A percentile compares a stretch with the other conserved stretches of the same genome.
Conservation (phyloP, 2,329 filamentous ascomycete genomes). For the Chrysoporthe deuterocubensis region DNA sequence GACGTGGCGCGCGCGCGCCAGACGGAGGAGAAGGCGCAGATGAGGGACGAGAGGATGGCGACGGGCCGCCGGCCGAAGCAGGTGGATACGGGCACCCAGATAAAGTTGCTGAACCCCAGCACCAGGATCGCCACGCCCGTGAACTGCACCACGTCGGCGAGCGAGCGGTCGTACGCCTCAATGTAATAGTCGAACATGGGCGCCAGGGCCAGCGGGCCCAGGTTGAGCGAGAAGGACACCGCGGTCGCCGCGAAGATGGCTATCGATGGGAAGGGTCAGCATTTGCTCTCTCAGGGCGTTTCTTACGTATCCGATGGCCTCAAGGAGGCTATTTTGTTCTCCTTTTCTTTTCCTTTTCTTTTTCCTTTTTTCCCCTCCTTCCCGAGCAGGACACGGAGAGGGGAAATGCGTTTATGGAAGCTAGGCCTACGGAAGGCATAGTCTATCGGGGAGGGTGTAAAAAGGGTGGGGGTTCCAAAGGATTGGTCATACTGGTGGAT, state of each 20-base stretch:
- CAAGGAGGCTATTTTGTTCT: neutral
- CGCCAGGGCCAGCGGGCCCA: slow-evolving; percentile 47
- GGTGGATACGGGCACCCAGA: slow-evolving; percentile 55
- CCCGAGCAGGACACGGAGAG: too few relatives aligned
- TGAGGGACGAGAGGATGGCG: slow-evolving; percentile 47
- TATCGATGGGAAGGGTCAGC: neutral
- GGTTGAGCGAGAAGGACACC: slow-evolving; percentile 48
- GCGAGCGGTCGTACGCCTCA: slow-evolving; percentile 55
- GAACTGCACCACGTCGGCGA: slow-evolving; percentile 56
- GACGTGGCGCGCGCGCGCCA: slow-evolving; percentile 60
- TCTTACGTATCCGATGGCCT: too few relatives aligned
- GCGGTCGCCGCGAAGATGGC: slow-evolving; percentile 38
- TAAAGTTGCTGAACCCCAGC: slow-evolving; percentile 55
- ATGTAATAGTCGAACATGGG: slow-evolving; percentile 65
- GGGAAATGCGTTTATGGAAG: too few relatives aligned
- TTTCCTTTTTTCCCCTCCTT: neutral
- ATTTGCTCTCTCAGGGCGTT: neutral
- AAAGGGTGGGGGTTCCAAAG: too few relatives aligned
- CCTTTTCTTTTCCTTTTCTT: neutral
- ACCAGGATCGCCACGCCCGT: slow-evolving; percentile 52
- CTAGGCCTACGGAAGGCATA: too few relatives aligned
- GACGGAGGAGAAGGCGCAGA: slow-evolving; percentile 50
- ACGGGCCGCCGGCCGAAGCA: slow-evolving; percentile 53
- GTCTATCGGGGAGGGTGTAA: too few relatives aligned
- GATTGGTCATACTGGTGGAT: slow-evolving; percentile 30